Base-by-base conservation (phyloP, 805 yeast species). In the Metschnikowia baotianmanensis region DNA sequence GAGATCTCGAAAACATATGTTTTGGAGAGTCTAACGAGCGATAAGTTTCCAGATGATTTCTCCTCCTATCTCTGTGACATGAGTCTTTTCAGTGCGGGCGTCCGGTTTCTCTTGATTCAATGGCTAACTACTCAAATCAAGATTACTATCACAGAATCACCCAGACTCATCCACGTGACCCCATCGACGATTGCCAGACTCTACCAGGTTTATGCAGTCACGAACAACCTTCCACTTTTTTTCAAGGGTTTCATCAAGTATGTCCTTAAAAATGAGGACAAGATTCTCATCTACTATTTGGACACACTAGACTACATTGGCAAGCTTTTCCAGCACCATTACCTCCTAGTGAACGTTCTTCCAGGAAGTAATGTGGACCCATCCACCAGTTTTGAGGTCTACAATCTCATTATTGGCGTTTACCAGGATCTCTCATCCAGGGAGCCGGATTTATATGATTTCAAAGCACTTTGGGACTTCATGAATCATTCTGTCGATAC, bases 121-220 rank as follows among this genome's bases (percentile, higher is more conserved):
- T 74, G 78, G 78, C 56, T 72, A 31, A 65, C 79, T 4, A 63
- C 63, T 18, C 66, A 62, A 29, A 54, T 75, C 15, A 73, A 75
- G 44, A 43, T 57, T 0, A 57, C 59, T 1, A 58, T 66, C 1
- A 55, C 59, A 2, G 56, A 56, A 12, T 63, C 72, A 0, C 62
- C 69, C 0, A 63, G 56, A 40, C 52, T 68, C 29, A 56, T 70
- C 1, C 72, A 67, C 40, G 52, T 70, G 2, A 58, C 60, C 1
- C 63, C 69, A 2, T 35, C 43, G 1, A 56, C 57, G 10, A 48
- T 70, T 7, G 47, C 65, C 5, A 50, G 52, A n/a, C 49, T 69
- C 16, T 69, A 67, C 43, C 38, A 53, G 12, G 55, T 67, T 26
- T 70, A 66, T 43, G 46, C 59, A 1, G 46, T 60, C 5, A 73